These are phyloP conservation scores for Cornus controversa DNA, from an alignment of 148 eudicot genomes.

Conservation along the genomic window DNA sequence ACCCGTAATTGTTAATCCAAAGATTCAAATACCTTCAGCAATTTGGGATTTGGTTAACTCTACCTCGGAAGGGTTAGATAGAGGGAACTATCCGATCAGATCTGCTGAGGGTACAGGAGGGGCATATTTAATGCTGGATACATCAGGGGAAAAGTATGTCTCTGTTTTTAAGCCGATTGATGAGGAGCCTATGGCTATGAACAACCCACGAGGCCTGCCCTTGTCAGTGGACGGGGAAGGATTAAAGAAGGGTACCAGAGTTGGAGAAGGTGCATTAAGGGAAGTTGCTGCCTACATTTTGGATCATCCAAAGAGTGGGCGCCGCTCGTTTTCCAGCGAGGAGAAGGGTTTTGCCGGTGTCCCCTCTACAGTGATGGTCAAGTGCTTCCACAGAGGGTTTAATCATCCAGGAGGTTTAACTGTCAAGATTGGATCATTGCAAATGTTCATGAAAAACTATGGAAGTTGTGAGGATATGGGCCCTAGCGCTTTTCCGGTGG, in stretches of 20 bases:
- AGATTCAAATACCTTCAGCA: slow-evolving; percentile 48
- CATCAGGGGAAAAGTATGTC: slow-evolving; percentile 54
- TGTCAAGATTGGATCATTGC: slow-evolving; percentile 78
- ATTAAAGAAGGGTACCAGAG: slow-evolving; percentile 87
- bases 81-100: slow-evolving; percentile 66
- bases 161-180: slow-evolving; percentile 93
- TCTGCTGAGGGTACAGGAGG: slow-evolving; percentile 96
- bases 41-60: slow-evolving; percentile 47
- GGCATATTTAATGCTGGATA: slow-evolving; percentile 80
- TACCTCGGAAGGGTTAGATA: slow-evolving; percentile 57
- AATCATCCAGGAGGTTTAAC: slow-evolving; percentile 58
- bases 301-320: slow-evolving; percentile 81
- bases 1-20: slow-evolving; percentile 59
- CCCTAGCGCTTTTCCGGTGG: slow-evolving; percentile 69
- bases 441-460: slow-evolving; percentile 72
- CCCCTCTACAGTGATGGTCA: slow-evolving; percentile 75
- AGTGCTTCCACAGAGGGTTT: slow-evolving; percentile 72
- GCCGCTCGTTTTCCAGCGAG: slow-evolving; percentile 59
- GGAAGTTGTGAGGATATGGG: slow-evolving; percentile 99
- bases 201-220: slow-evolving; percentile 82
- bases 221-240: slow-evolving; percentile 86
- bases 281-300: slow-evolving; percentile 86
- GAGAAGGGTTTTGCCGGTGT: slow-evolving; percentile 81
- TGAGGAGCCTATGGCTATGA: slow-evolving; percentile 92
- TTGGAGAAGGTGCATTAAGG: slow-evolving; percentile 89